Evolutionary conservation across 2,329 filamentous ascomycete species (phyloP).

Genomic region (Apiospora malaysiana): DNA sequence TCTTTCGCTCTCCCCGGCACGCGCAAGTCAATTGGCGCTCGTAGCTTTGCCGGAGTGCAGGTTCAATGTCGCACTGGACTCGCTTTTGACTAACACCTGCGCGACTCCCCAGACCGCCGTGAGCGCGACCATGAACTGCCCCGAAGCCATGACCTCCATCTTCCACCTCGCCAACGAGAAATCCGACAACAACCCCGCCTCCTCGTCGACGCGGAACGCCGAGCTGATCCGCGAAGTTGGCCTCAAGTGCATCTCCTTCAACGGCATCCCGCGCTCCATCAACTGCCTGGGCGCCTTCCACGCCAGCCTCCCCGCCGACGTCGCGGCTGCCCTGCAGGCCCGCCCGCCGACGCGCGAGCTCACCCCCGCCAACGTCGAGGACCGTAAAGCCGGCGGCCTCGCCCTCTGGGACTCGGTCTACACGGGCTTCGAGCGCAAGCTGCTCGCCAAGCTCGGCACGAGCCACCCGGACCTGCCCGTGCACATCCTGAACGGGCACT

Average conservation of each 20-base stretch:
- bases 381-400: constrained; percentile 63
- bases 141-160: constrained; percentile 71
- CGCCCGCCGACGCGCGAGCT: constrained; percentile 61
- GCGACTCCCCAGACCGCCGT: constrained; percentile 67
- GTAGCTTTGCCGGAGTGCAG: too few relatives aligned
- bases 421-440: constrained; percentile 73
- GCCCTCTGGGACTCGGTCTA: constrained; percentile 80
- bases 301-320: constrained; percentile 61
- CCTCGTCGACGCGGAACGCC: constrained; percentile 55
- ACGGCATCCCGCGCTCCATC: constrained; percentile 83
- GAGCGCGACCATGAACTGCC: constrained; percentile 86
- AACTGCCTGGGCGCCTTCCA: constrained; percentile 80
- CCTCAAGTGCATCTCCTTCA: constrained; percentile 80
- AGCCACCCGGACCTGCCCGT: constrained; percentile 84
- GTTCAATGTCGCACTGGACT: too few relatives aligned
- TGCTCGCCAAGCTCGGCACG: constrained; percentile 72
- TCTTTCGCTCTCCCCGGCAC: not conserved
- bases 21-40: not conserved
- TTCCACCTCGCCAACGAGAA: constrained; percentile 55
- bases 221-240: constrained; percentile 78
- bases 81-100: not conserved
- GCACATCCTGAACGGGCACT: constrained; percentile 77
- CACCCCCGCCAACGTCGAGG: constrained; percentile 58
- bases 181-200: constrained; percentile 22
- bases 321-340: constrained; percentile 60